A percentile compares a stretch with the other conserved stretches of the same genome.
Conservation (phyloP, 805 yeast genomes). For the Saccharomycopsis capsularis region DNA sequence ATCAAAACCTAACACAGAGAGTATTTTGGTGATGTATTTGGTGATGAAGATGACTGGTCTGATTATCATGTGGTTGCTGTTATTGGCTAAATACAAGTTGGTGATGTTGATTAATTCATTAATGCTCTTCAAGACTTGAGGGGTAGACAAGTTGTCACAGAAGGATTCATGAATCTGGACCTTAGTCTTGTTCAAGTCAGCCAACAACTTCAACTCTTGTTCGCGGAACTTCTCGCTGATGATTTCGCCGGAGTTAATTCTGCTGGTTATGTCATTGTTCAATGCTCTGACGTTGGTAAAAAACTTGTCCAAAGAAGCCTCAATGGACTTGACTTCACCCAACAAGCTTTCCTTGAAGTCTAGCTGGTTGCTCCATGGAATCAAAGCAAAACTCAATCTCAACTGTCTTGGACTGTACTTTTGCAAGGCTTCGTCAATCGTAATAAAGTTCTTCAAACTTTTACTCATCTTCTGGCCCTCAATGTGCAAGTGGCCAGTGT, state of each 20-base stretch:
- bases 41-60: conserved; percentile 63
- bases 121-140: conserved; percentile 59
- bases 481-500: conserved; percentile 95
- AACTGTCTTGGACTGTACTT: conserved; percentile 72
- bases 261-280: conserved; percentile 54
- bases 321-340: conserved; percentile 69
- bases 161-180: conserved; percentile 64
- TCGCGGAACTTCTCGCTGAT: conserved; percentile 56
- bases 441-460: conserved; percentile 88
- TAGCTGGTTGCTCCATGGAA: conserved; percentile 86
- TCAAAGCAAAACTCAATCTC: conserved; percentile 83
- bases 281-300: conserved; percentile 85
- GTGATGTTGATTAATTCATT: conserved; percentile 62
- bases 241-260: conserved; percentile 37
- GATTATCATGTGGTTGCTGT: conserved; percentile 44
- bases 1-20: conserved; percentile 70
- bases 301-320: conserved; percentile 69
- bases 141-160: conserved; percentile 83
- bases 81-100: conserved; percentile 64
- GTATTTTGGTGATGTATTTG: conserved; percentile 61
- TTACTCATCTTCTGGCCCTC: conserved; percentile 99
- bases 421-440: conserved; percentile 81
- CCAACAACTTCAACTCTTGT: conserved; percentile 49
- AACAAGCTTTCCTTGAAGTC: conserved; percentile 84
- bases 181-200: conserved; percentile 45